Percentiles rank a stretch among this genome's conserved stretches.
Conservation (phyloP, 2,329 filamentous ascomycete genomes). For the Macrophomina phaseolina region DNA sequence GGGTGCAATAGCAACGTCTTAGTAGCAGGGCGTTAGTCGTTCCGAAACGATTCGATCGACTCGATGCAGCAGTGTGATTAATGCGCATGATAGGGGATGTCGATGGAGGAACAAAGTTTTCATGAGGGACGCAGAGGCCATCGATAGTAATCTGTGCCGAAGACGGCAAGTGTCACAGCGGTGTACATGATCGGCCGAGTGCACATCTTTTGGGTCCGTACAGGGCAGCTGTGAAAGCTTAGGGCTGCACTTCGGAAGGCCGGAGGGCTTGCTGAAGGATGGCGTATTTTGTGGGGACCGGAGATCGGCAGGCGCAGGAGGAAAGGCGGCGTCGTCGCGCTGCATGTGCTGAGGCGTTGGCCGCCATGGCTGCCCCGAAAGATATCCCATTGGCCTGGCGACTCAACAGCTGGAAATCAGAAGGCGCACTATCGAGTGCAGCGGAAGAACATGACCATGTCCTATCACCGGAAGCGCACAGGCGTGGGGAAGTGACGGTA, state of each 20-base stretch:
- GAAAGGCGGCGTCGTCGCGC: not conserved
- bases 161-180: not conserved
- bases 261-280: not conserved
- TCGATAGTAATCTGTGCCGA: not conserved
- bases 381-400: slow-evolving; percentile 4
- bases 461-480: not conserved
- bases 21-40: not conserved
- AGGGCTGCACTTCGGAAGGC: slow-evolving; percentile 5
- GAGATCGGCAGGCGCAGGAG: not conserved
- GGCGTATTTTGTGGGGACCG: slow-evolving; percentile 1
- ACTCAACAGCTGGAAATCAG: not conserved
- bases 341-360: not conserved
- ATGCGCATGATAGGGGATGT: slow-evolving; percentile 10
- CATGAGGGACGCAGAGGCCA: not conserved
- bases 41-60: not conserved
- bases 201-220: not conserved
- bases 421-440: not conserved
- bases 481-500: not conserved
- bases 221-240: slow-evolving; percentile 2
- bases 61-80: slow-evolving; percentile 1
- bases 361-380: not conserved
- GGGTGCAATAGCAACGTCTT: not conserved
- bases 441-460: not conserved
- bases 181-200: not conserved
- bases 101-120: not conserved